Base-by-base conservation (phyloP, 371 early-diverging fungal species). In the Nematocida sp. region DNA sequence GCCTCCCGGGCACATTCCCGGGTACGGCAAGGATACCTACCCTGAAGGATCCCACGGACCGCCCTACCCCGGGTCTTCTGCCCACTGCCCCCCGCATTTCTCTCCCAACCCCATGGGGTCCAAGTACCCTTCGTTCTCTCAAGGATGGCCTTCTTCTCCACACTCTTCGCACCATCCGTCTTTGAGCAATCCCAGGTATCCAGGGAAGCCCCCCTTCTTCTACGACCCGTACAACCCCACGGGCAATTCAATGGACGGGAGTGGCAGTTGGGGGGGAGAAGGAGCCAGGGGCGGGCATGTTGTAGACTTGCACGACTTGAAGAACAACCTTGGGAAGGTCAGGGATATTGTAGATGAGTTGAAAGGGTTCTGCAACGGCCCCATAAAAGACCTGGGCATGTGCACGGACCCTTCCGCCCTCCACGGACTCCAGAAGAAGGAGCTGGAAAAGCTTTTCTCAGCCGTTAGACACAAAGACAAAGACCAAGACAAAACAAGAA, bases 281-380 rank as follows among this genome's bases (percentile, higher is more conserved):
- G n/a, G 19, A 15, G 40, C 19, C 15, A 48, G 51, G 17, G 50
- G 46, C 1, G 43, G 29, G 7, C 19, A 13, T 25, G 45, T 66
- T 1, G 54, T 67, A 13, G 31, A 67, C 32, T 25, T 67, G 2
- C 31, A 60, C n/a, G 67, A 67, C n/a, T 46, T 67, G 4, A 50
- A 58, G 19, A 43, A 43, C 36, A 67, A 60, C 31, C 32, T 67
- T 45, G 31, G 8, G 5, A 62, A 27, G 46, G 31, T 67, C 4
- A 67, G 57, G 31, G 64, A 60, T 32, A 60, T 67, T 21, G 34
- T 67, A 0, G 49, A 50, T 31, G 57, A 41, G 13, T 23, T 67
- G 7, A 67, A 67, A 40, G 25, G 37, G 1, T 60, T 67, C 64
- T 67, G 67, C 62, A 45, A 1, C 31, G 58, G 57, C 19, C 5